These are phyloP conservation scores for Exophiala dermatitidis DNA, from an alignment of 2,329 filamentous ascomycete species.

Conservation along the genomic window DNA sequence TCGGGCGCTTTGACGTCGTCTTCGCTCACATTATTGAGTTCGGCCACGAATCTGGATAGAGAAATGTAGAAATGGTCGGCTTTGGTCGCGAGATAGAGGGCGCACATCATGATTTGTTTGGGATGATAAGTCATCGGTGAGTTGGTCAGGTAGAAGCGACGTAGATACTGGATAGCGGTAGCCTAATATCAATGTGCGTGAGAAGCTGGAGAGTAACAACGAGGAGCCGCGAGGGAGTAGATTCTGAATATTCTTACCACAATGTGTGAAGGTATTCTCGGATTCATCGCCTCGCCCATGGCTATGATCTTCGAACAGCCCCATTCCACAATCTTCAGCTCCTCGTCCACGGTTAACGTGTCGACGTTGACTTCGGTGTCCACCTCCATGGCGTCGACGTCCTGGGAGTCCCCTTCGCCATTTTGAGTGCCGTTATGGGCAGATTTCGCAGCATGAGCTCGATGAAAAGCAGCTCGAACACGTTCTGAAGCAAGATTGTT, in stretches of 20 bases:
- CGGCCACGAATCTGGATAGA: conserved; percentile 58
- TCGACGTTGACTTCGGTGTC: conserved; percentile 45
- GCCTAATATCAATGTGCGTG: conserved; percentile 41
- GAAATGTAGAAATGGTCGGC: conserved; percentile 76
- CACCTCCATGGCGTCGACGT: conserved; percentile 6
- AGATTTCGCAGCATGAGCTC: conserved; percentile 36
- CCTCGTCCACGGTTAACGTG: conserved; percentile 76
- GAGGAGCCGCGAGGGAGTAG: background rate
- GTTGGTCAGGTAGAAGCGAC: conserved; percentile 92
- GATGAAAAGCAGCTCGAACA: conserved; percentile 51
- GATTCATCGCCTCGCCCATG: conserved; percentile 52
- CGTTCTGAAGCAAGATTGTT: conserved; percentile 71
- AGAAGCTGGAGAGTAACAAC: background rate
- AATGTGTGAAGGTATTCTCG: conserved; percentile 47
- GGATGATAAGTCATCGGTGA: conserved; percentile 95
- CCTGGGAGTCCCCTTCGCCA: conserved; percentile 14
- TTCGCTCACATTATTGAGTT: conserved; percentile 61
- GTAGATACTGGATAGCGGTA: conserved; percentile 81
- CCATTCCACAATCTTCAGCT: conserved; percentile 71
- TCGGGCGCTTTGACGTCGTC: conserved; percentile 86
- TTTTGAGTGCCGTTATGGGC: conserved; percentile 32
- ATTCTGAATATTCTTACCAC: conserved; percentile 26
- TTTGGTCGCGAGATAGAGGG: conserved; percentile 88
- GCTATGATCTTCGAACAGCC: conserved; percentile 60
- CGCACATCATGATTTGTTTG: conserved; percentile 78